Conservation (phyloP, 306 rosid genomes). For the Erythrophleum fordii region DNA sequence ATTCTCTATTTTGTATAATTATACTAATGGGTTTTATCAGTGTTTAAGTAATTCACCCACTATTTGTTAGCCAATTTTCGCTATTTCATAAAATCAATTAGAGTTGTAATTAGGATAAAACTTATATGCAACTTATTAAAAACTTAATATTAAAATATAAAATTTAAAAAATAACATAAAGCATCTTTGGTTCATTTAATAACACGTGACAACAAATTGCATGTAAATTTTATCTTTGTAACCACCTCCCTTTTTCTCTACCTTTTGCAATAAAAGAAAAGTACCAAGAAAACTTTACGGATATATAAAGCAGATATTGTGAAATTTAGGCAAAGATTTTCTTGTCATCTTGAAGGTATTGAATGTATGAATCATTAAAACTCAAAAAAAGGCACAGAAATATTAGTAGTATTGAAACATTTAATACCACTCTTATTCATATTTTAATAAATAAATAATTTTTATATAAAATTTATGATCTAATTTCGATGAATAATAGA, state of each 20-base stretch:
- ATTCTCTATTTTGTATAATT: too few species aligned
- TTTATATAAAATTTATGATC: neutral
- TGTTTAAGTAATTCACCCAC: too few species aligned
- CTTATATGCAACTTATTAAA: neutral
- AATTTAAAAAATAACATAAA: too few species aligned
- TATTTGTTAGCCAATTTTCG: too few species aligned
- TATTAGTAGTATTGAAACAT: neutral
- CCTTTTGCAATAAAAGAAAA: constrained; percentile 37
- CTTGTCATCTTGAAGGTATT: constrained; percentile 31
- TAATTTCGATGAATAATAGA: neutral
- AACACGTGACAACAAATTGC: neutral
- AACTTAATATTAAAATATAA: neutral
- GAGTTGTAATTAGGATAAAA: neutral
- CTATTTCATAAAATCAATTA: too few species aligned
- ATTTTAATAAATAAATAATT: neutral
- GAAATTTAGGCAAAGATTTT: constrained; percentile 43
- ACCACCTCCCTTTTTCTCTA: neutral
- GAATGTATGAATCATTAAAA: constrained; percentile 26
- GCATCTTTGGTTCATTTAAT: neutral
- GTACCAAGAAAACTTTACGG: neutral
- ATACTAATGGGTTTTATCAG: too few species aligned
- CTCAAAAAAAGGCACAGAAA: constrained; percentile 2
- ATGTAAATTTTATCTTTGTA: neutral
- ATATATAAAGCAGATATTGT: constrained; percentile 2
- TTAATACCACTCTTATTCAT: neutral